These are phyloP conservation scores for Melampsora americana DNA, from an alignment of 1,284 basidiomycete genomes.

Conservation along the genomic window DNA sequence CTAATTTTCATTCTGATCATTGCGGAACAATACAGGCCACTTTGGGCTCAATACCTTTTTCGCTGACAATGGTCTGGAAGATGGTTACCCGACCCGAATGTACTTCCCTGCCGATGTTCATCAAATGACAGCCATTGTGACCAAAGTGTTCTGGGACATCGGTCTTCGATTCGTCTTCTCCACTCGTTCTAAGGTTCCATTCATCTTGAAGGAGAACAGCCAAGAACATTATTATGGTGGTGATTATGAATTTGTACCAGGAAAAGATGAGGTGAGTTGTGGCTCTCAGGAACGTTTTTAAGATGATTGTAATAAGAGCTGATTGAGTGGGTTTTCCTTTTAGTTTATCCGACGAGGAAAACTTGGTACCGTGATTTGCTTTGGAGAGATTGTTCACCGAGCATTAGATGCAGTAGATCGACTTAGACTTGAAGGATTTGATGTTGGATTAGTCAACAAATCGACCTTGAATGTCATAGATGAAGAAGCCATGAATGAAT, in stretches of 20 bases:
- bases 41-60: constrained; percentile 72
- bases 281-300: constrained; percentile 58
- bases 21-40: constrained; percentile 45
- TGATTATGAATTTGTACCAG: constrained; percentile 72
- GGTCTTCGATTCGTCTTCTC: constrained; percentile 79
- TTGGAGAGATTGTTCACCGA: constrained; percentile 69
- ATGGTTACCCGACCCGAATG: constrained; percentile 66
- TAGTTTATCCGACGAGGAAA: constrained; percentile 51
- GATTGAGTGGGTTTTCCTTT: neutral
- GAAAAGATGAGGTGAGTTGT: constrained; percentile 72
- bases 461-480: constrained; percentile 74
- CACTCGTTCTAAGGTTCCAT: constrained; percentile 77
- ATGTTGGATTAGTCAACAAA: constrained; percentile 80
- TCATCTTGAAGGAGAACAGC: constrained; percentile 73
- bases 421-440: constrained; percentile 66
- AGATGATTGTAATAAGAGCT: constrained; percentile 58
- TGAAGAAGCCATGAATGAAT: constrained; percentile 69
- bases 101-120: constrained; percentile 79
- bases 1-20: neutral
- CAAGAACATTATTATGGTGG: constrained; percentile 66
- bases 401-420: constrained; percentile 73
- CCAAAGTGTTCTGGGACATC: constrained; percentile 72
- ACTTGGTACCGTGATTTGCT: constrained; percentile 35
- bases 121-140: constrained; percentile 73
- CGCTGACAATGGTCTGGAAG: constrained; percentile 75